phyloP scores from a whole-genome alignment of 1,284 basidiomycete species.

The Trichosporon coremiiforme region DNA sequence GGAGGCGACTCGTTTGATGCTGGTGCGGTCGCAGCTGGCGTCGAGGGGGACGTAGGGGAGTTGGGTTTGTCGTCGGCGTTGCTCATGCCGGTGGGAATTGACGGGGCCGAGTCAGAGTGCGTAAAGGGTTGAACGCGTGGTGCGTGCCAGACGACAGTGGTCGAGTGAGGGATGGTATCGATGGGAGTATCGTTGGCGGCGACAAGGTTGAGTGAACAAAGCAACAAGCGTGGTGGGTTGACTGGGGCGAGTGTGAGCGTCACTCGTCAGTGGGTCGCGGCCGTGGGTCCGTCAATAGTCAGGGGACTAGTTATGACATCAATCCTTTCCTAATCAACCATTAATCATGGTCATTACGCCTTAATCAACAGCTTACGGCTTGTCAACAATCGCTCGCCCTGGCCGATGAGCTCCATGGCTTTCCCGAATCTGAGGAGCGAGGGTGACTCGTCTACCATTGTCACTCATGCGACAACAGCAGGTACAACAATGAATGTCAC shows the following conservation, averaged over 20 bases:
- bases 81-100: conserved; percentile 13
- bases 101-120: neutral
- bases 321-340: neutral
- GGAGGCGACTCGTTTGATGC: conserved; percentile 22
- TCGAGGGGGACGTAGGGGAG: conserved; percentile 22
- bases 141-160: neutral
- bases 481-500: neutral
- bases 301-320: conserved; percentile 12
- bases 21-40: conserved; percentile 17
- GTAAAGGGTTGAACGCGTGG: neutral
- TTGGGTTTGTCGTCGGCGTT: conserved; percentile 24
- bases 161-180: neutral
- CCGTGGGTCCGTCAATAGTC: conserved; percentile 7
- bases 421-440: neutral
- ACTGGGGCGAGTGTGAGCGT: conserved; percentile 18
- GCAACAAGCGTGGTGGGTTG: conserved; percentile 5
- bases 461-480: neutral
- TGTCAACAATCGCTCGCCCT: conserved; percentile 8
- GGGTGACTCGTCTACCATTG: neutral
- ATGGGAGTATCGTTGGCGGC: neutral
- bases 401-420: neutral
- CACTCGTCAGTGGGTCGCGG: conserved; percentile 10
- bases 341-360: neutral
- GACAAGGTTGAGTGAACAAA: conserved; percentile 8
- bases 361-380: neutral